Evolutionary conservation across 2,329 filamentous ascomycete genomes (phyloP).

Genomic region (Pestalotiopsis sp.): DNA sequence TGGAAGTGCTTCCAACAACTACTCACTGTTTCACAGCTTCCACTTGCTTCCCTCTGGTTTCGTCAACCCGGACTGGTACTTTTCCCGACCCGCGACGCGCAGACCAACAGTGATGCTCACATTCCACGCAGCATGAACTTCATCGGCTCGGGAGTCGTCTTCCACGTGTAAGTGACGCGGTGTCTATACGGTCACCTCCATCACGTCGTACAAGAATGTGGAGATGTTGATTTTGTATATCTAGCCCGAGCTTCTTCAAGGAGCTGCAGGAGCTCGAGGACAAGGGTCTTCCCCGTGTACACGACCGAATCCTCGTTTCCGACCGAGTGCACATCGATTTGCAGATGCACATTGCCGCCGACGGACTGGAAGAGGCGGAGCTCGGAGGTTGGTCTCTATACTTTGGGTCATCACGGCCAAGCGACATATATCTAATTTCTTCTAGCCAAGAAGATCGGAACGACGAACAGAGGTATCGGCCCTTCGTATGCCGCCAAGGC

Average conservation of each 20-base stretch:
- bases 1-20: neutral
- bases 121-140: conserved; percentile 58
- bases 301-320: conserved; percentile 62
- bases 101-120: neutral
- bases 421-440: neutral
- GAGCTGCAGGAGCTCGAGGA: conserved; percentile 63
- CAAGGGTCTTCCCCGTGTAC: conserved; percentile 58
- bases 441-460: conserved; percentile 39
- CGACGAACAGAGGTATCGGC: conserved; percentile 39
- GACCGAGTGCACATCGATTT: conserved; percentile 66
- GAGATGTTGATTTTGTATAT: neutral
- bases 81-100: neutral
- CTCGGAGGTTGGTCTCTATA: conserved; percentile 33
- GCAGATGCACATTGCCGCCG: conserved; percentile 65
- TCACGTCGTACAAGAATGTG: neutral
- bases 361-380: conserved; percentile 66
- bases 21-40: conserved; percentile 11
- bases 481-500: conserved; percentile 56
- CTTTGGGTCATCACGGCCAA: neutral
- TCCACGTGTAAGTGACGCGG: conserved; percentile 26
- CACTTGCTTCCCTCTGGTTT: conserved; percentile 59
- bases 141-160: conserved; percentile 66
- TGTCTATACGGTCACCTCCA: neutral
- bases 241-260: conserved; percentile 61
- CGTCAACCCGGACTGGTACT: conserved; percentile 63